phyloP scores from a whole-genome alignment of 2,329 filamentous ascomycete genomes.

The Coniochaeta pulveracea region DNA sequence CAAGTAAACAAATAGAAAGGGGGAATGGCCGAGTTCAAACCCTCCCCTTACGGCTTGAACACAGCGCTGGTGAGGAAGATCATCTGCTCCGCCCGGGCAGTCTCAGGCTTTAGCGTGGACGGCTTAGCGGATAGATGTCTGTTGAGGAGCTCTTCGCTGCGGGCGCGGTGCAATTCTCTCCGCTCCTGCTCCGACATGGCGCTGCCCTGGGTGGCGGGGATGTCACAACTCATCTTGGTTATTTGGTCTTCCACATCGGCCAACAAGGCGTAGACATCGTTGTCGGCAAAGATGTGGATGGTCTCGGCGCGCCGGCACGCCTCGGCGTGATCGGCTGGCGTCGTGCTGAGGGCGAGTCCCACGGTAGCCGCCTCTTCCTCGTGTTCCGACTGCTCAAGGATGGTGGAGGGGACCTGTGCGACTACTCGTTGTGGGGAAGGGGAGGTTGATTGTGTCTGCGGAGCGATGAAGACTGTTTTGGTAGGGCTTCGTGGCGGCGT shows the following conservation, averaged over 20 bases:
- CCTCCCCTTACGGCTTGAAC: constrained; percentile 26
- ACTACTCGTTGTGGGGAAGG: constrained; percentile 39
- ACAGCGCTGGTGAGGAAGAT: constrained; percentile 38
- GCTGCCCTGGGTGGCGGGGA: constrained; percentile 25
- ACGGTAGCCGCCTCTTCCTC: constrained; percentile 28
- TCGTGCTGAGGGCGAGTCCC: background rate
- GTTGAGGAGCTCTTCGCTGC: constrained; percentile 39
- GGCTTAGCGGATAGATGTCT: constrained; percentile 17
- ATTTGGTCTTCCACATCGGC: constrained; percentile 56
- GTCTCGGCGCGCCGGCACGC: constrained; percentile 42
- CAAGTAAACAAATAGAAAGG: background rate
- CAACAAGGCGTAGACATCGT: constrained; percentile 54
- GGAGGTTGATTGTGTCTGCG: constrained; percentile 22
- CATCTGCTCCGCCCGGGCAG: constrained; percentile 10
- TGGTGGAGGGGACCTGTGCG: constrained; percentile 44
- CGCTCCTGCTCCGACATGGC: constrained; percentile 22
- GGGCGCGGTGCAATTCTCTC: constrained; percentile 32
- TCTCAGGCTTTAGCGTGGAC: constrained; percentile 4
- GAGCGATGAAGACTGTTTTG: constrained; percentile 24
- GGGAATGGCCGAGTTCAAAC: background rate
- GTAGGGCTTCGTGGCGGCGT: constrained; percentile 50
- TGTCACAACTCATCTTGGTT: constrained; percentile 27
- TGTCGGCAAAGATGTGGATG: constrained; percentile 57
- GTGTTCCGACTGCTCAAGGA: constrained; percentile 37
- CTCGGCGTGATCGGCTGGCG: constrained; percentile 8